Percentiles rank a stretch among this genome's conserved stretches.
Conservation (phyloP, 2,329 filamentous ascomycete species). For the Chrysosphaeria jannelii region DNA sequence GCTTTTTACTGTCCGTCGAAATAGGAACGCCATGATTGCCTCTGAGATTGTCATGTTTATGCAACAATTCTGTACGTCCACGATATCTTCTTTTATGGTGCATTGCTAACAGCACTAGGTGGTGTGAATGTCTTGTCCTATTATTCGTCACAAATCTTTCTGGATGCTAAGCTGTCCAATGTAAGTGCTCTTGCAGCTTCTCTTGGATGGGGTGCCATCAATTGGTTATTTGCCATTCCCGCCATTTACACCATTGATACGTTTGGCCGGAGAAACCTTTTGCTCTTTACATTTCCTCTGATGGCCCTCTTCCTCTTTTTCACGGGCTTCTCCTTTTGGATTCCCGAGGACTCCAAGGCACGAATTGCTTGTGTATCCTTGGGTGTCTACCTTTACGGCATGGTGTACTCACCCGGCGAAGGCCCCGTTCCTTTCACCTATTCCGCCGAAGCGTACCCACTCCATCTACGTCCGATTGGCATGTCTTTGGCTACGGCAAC, state of each 20-base stretch:
- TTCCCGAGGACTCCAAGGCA: constrained; percentile 10
- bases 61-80: constrained; percentile 26
- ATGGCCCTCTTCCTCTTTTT: constrained; percentile 23
- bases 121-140: constrained; percentile 19
- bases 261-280: constrained; percentile 31
- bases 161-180: constrained; percentile 19
- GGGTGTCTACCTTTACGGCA: constrained; percentile 18
- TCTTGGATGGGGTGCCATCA: constrained; percentile 32
- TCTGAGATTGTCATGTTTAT: constrained; percentile 36
- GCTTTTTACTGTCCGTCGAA: constrained; percentile 27
- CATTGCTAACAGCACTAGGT: no score
- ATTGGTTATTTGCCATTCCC: constrained; percentile 31
- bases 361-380: constrained; percentile 15
- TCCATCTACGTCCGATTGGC: constrained; percentile 28
- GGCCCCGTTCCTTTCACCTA: constrained; percentile 35
- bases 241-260: constrained; percentile 37
- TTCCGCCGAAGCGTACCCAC: constrained; percentile 33
- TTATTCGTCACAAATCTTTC: constrained; percentile 30
- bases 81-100: no score
- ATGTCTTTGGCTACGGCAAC: constrained; percentile 27
- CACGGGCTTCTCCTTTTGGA: constrained; percentile 17
- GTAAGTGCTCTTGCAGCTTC: constrained; percentile 24
- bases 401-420: constrained; percentile 26
- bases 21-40: constrained; percentile 27
- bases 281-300: constrained; percentile 31